These are phyloP conservation scores for Calonectria pteridis DNA, from an alignment of 2,329 filamentous ascomycete species.

Conservation along the genomic window DNA sequence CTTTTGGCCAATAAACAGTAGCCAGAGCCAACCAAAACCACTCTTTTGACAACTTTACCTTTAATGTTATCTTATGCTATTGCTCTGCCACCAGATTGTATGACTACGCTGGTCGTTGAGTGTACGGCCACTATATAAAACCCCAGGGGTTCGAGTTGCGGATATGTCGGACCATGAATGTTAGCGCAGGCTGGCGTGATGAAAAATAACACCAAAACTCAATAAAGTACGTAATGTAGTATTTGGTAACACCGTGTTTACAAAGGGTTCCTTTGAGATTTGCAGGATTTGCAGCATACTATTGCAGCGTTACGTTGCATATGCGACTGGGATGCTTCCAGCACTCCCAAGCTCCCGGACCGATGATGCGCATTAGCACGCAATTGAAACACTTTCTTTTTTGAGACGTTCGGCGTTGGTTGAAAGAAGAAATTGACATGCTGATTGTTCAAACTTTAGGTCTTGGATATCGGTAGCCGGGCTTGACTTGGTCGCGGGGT, in stretches of 20 bases:
- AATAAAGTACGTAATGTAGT: neutral
- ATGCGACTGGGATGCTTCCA: neutral
- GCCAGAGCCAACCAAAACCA: neutral
- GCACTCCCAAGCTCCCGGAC: neutral
- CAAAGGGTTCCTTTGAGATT: neutral
- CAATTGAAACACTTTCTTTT: neutral
- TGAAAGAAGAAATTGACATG: neutral
- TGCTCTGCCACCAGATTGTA: neutral
- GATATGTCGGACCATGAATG: no score
- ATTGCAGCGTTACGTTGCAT: slow-evolving; percentile 3
- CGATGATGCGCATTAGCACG: neutral
- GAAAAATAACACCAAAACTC: neutral
- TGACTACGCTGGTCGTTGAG: no score
- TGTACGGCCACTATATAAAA: no score
- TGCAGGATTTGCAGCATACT: neutral
- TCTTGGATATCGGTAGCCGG: neutral
- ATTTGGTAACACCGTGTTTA: neutral
- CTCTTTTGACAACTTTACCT: neutral
- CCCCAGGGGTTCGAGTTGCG: neutral
- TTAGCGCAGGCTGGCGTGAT: no score
- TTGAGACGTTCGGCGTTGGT: neutral
- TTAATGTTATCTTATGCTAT: neutral
- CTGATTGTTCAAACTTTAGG: neutral
- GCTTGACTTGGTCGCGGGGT: neutral
- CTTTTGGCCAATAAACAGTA: neutral